Evolutionary conservation across 306 rosid species (phyloP).

Genomic region (Pueraria montana): DNA sequence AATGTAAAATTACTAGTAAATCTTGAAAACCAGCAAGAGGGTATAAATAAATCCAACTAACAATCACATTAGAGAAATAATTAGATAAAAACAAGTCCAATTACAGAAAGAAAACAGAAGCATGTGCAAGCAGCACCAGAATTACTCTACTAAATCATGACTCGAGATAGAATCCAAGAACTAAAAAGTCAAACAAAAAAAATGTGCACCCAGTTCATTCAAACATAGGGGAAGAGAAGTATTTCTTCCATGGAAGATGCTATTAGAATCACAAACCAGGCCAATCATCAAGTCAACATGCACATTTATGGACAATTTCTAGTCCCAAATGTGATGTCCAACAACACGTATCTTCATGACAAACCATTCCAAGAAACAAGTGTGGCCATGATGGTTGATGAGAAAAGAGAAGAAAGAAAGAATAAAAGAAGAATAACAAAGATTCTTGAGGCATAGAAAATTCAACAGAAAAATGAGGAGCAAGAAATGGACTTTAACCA

Average conservation of each 20-base stretch:
- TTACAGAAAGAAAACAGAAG: conserved; percentile 11
- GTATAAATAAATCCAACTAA: background rate
- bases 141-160: background rate
- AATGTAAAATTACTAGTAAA: conserved; percentile 12
- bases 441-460: background rate
- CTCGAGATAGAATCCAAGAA: conserved; percentile 6
- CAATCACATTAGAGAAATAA: background rate
- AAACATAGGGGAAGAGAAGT: background rate
- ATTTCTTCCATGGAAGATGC: conserved; percentile 30
- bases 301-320: background rate
- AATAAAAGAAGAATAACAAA: background rate
- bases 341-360: background rate
- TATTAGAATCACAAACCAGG: conserved; percentile 3
- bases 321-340: background rate
- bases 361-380: conserved; percentile 3
- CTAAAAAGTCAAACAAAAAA: background rate
- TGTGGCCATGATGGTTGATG: conserved; percentile 15
- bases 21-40: conserved; percentile 37
- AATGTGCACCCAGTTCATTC: conserved; percentile 15
- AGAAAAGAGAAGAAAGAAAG: background rate
- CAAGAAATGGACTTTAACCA: conserved; percentile 29
- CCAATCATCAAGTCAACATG: background rate
- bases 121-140: conserved; percentile 4
- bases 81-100: conserved; percentile 18
- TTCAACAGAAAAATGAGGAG: background rate